phyloP scores from a whole-genome alignment of 331 rosid genomes.

The Telfairia occidentalis region DNA sequence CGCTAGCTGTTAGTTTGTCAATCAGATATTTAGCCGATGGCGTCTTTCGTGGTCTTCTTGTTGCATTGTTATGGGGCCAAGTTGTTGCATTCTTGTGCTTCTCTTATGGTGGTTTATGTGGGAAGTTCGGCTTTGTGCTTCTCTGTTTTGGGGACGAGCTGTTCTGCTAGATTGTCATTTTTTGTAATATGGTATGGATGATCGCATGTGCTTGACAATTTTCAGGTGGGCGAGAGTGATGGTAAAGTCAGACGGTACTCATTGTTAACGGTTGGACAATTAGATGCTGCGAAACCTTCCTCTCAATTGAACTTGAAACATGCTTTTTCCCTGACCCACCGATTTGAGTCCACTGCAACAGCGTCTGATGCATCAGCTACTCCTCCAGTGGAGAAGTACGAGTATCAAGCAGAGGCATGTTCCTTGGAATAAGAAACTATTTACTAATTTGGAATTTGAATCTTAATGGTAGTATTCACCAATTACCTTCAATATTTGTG shows the following conservation, averaged over 20 bases:
- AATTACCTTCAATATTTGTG: neutral
- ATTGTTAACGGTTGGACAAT: slow-evolving; percentile 25
- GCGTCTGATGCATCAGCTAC: slow-evolving; percentile 53
- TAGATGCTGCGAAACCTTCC: slow-evolving; percentile 12
- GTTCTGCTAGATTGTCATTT: neutral
- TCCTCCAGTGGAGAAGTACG: slow-evolving; percentile 52
- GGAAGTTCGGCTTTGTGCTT: neutral
- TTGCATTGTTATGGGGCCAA: too few relatives aligned
- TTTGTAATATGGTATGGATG: neutral
- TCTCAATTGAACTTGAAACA: slow-evolving; percentile 21
- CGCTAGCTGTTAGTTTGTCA: neutral
- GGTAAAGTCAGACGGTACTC: slow-evolving; percentile 47
- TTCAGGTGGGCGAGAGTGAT: slow-evolving; percentile 44
- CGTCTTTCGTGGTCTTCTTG: neutral
- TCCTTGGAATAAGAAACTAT: neutral
- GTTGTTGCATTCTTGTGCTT: too few relatives aligned
- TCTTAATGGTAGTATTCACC: neutral
- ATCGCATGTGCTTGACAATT: neutral
- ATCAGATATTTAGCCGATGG: neutral
- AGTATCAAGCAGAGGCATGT: slow-evolving; percentile 92
- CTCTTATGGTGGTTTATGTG: neutral
- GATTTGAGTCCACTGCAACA: slow-evolving; percentile 68
- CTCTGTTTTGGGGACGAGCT: neutral
- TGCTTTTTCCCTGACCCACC: slow-evolving; percentile 26
- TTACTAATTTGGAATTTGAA: neutral